A percentile compares a stretch with the other conserved stretches of the same genome.
Conservation (phyloP, 306 rosid species). For the Oemleria cerasiformis region DNA sequence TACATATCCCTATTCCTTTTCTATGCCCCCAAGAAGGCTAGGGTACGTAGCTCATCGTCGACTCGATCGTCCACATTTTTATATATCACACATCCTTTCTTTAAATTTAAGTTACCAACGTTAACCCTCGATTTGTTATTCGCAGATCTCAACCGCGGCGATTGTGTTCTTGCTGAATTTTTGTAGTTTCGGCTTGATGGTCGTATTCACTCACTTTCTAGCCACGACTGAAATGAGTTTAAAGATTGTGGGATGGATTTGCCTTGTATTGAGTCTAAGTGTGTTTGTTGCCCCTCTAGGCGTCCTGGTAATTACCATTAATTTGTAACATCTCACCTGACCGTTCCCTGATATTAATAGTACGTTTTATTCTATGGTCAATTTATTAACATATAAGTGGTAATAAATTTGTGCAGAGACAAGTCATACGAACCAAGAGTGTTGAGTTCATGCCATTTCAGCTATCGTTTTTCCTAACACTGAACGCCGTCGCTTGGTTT, state of each 20-base stretch:
- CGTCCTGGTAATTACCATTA: constrained; percentile 47
- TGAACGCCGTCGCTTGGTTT: constrained; percentile 92
- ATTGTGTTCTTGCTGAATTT: constrained; percentile 60
- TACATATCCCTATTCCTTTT: constrained; percentile 57
- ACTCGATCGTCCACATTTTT: not conserved
- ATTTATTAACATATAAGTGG: not conserved
- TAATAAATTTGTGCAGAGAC: constrained; percentile 44
- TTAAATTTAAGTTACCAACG: not conserved
- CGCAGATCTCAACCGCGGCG: constrained; percentile 58
- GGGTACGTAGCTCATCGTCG: constrained; percentile 38
- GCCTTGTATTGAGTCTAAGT: constrained; percentile 66
- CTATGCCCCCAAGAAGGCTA: constrained; percentile 57
- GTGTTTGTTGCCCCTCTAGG: constrained; percentile 92
- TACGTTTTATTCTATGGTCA: not conserved
- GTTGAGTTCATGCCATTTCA: constrained; percentile 91
- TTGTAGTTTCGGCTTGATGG: constrained; percentile 72
- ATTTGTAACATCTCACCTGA: not conserved
- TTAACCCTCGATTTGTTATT: not conserved
- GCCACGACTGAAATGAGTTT: constrained; percentile 57
- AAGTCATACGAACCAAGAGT: constrained; percentile 68
- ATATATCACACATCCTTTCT: not conserved
- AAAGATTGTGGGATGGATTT: constrained; percentile 76
- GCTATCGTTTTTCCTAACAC: constrained; percentile 73
- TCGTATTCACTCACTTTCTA: constrained; percentile 54
- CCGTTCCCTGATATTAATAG: not conserved